Evolutionary conservation across 1,139 yeast species (phyloP).

Genomic region (Suhomyces wounanorum): DNA sequence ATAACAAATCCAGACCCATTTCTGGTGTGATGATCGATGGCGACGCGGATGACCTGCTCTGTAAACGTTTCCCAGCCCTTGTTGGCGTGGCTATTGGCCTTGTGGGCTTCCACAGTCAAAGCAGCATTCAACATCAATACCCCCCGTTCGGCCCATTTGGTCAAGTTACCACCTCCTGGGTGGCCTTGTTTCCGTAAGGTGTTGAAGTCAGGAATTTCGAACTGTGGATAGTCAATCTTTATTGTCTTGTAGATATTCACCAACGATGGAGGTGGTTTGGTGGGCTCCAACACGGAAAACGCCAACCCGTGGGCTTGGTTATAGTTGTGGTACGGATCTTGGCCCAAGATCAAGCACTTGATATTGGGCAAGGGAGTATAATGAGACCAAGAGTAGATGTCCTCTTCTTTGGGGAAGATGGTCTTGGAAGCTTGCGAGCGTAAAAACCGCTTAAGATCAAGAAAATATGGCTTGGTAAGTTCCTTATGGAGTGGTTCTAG

Average conservation of each 20-base stretch:
- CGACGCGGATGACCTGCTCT: conserved; percentile 58
- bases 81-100: conserved; percentile 89
- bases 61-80: conserved; percentile 96
- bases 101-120: conserved; percentile 89
- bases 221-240: conserved; percentile 70
- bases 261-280: conserved; percentile 88
- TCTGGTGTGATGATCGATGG: conserved; percentile 37
- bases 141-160: conserved; percentile 87
- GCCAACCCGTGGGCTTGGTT: conserved; percentile 98
- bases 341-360: conserved; percentile 84
- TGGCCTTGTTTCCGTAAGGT: conserved; percentile 28
- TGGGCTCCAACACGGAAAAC: conserved; percentile 82
- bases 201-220: conserved; percentile 53
- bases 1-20: conserved; percentile 61
- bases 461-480: conserved; percentile 81
- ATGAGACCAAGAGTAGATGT: conserved; percentile 93
- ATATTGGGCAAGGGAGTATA: conserved; percentile 76
- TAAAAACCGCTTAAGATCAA: conserved; percentile 67
- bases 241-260: conserved; percentile 84
- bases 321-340: conserved; percentile 92
- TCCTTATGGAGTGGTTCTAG: conserved; percentile 66
- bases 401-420: conserved; percentile 74
- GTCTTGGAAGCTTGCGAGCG: conserved; percentile 40
- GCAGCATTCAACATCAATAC: conserved; percentile 87
- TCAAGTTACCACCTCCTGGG: conserved; percentile 64